Percentiles rank a stretch among this genome's conserved stretches.
These are phyloP conservation scores for Scedosporium dehoogii DNA, from an alignment of 2,329 filamentous ascomycete genomes.

Conservation along the genomic window DNA sequence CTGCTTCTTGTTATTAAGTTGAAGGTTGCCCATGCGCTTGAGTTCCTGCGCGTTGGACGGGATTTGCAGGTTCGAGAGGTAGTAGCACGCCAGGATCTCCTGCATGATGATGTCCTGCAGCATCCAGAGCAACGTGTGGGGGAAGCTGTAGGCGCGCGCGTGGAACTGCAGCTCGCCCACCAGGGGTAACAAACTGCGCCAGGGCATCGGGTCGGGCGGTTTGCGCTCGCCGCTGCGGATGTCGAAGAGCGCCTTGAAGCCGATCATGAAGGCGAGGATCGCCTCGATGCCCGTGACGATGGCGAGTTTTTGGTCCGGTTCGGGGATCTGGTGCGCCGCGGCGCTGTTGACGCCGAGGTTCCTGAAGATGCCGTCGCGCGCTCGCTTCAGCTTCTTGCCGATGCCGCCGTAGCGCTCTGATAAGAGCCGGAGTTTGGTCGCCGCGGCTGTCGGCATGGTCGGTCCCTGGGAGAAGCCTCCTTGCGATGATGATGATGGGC, in stretches of 20 bases:
- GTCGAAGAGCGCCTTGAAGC: slow-evolving; percentile 40
- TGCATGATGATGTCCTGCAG: slow-evolving; percentile 35
- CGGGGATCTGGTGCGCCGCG: slow-evolving; percentile 16
- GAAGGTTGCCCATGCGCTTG: slow-evolving; percentile 6
- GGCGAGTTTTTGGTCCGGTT: slow-evolving; percentile 28
- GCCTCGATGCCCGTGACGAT: slow-evolving; percentile 37
- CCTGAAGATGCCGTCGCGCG: slow-evolving; percentile 34
- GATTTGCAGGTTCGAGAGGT: slow-evolving; percentile 5
- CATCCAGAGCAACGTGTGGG: slow-evolving; percentile 31
- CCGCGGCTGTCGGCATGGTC: background rate
- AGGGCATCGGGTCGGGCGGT: slow-evolving; percentile 28
- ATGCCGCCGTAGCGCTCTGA: slow-evolving; percentile 25
- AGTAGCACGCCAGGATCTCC: slow-evolving; percentile 27
- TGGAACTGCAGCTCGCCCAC: slow-evolving; percentile 27
- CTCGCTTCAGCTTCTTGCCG: slow-evolving; percentile 43
- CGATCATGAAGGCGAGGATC: slow-evolving; percentile 41
- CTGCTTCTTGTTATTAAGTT: background rate
- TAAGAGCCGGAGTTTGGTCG: slow-evolving; percentile 10
- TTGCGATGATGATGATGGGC: slow-evolving; percentile 10
- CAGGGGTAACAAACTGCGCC: slow-evolving; percentile 35
- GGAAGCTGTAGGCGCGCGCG: slow-evolving; percentile 24
- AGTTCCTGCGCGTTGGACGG: slow-evolving; percentile 5
- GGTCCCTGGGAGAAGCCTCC: background rate
- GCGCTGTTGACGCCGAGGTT: slow-evolving; percentile 14
- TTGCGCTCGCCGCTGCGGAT: slow-evolving; percentile 32